Evolutionary conservation across 495 filamentous ascomycete genomes (phyloP), one percentile per base, ranked within the genome.

Genomic region (Tetracladium marchalianum): DNA sequence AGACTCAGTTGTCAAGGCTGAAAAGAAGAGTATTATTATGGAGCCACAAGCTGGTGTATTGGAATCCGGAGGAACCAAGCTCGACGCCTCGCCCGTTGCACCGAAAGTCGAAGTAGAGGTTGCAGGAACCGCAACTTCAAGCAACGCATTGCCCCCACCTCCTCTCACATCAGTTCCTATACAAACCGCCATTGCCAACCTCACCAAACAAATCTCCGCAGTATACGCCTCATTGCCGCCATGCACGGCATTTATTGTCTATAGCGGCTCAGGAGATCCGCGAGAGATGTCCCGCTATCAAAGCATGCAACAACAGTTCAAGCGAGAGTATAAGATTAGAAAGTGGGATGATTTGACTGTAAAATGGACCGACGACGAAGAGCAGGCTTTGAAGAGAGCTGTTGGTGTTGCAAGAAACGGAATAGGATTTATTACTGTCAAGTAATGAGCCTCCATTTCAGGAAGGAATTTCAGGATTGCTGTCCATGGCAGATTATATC

Each of bases 351-450:
- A 94, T 46, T 59, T 95, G 39, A 85, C 66, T 47, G 82, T 95
- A 24, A 80, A 89, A 62, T 97, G 90, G 90, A 95, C 90, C 10
- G 88, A 95, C 61, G 67, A 56, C 4, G 90, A 97, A 61, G 84
- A 88, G 31, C 84, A 93, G 64, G 78, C 75, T 34, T 61, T 95
- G 54, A 81, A 75, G 59, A 73, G 66, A 55, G 90, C 88, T 0
- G 78, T 80, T 47, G 68, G 70, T 47, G 66, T 66, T 34, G 89
- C 90, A 0, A 75, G 89, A 33, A 66, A 81, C 27, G 88, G 90
- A 1, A 71, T 94, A 45, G 89, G 81, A 5, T 93, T 97, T 55
- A 70, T 95, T 58, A 75, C 71, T 45, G 79, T 95, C 18, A 95
- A 90, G 58, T 84, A 44, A 54, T 11, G 12, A 39, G 31, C n/a